phyloP scores from a whole-genome alignment of 495 filamentous ascomycete species.

The Trichoderma reesei region DNA sequence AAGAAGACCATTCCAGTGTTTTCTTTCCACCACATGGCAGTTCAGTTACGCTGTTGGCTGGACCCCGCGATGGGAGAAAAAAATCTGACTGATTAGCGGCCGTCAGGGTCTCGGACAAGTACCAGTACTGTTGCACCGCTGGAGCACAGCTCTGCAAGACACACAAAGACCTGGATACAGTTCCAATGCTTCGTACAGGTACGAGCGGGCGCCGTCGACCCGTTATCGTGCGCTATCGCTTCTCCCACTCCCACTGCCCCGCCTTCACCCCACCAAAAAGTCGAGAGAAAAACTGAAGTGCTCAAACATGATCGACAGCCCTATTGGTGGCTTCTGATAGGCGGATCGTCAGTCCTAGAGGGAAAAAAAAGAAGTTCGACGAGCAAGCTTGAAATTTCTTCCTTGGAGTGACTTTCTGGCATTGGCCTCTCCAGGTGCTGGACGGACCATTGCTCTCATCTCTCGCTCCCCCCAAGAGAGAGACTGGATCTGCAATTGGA shows the following conservation, averaged over 20 bases:
- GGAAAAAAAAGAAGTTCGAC: slow-evolving; percentile 14
- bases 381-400: slow-evolving; percentile 6
- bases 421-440: slow-evolving; percentile 8
- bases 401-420: not conserved
- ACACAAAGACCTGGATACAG: no score
- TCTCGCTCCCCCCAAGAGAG: slow-evolving; percentile 16
- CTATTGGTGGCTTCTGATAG: not conserved
- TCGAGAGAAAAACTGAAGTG: not conserved
- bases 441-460: not conserved
- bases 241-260: not conserved
- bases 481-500: slow-evolving; percentile 13
- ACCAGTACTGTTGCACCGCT: not conserved
- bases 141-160: not conserved
- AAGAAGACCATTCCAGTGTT: no score
- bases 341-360: not conserved
- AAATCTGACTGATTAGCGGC: not conserved
- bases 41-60: not conserved
- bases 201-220: not conserved
- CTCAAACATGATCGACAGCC: not conserved
- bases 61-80: not conserved
- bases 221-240: not conserved
- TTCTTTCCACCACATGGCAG: no score
- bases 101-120: not conserved
- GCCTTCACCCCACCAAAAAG: not conserved
- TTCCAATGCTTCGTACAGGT: no score